Conservation (phyloP, 257 asterid genomes). For the Eustoma russellianum region DNA sequence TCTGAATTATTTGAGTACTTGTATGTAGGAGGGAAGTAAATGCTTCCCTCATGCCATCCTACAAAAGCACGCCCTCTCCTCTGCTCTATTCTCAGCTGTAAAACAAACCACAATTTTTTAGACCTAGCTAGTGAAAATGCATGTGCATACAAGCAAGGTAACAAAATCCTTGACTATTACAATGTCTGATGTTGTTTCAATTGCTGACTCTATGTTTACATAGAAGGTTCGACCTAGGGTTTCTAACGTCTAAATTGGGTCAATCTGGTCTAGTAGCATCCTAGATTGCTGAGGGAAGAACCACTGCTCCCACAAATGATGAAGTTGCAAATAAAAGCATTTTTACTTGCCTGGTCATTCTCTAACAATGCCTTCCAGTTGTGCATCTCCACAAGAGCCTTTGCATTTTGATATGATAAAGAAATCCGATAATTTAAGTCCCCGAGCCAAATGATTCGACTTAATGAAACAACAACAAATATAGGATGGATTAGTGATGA, state of each 20-base stretch:
- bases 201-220: too few species aligned
- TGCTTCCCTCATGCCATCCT: conserved; percentile 85
- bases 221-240: too few species aligned
- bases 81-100: conserved; percentile 85
- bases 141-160: background rate
- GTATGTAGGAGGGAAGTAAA: conserved; percentile 90
- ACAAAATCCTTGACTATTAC: background rate
- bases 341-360: conserved; percentile 75
- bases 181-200: too few species aligned
- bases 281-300: too few species aligned
- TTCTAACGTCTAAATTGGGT: too few species aligned
- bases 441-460: conserved; percentile 97
- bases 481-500: background rate
- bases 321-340: too few species aligned
- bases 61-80: conserved; percentile 60
- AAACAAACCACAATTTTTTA: background rate
- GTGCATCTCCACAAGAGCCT: conserved; percentile 94
- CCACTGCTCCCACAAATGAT: too few species aligned
- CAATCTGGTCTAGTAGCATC: too few species aligned
- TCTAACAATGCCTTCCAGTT: conserved; percentile 92
- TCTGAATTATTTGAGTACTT: conserved; percentile 83
- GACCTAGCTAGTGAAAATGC: background rate
- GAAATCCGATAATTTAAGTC: conserved; percentile 91
- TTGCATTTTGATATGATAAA: conserved; percentile 78
- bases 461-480: conserved; percentile 18